Evolutionary conservation across 2,329 filamentous ascomycete genomes (phyloP), one percentile per base, ranked within the genome.

Genomic region (Phaeophleospora eucalypticola): DNA sequence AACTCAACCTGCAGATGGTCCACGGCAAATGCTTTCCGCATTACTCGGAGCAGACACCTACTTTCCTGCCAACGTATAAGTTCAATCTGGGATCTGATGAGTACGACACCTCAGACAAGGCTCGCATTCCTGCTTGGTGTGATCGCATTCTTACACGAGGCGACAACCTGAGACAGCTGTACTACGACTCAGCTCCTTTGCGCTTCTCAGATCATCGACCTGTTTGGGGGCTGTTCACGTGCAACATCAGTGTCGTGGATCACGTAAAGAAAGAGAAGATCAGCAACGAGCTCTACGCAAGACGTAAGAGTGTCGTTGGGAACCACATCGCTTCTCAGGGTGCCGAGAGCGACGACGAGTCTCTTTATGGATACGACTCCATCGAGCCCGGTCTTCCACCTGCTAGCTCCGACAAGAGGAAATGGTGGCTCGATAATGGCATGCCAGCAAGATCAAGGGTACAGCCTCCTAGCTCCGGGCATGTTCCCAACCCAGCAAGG

Each of bases 1-100:
- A 96, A 75, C 78, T 98, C 46, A 96, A 97, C 64, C 73, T 97
- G 7, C 90, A 97, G 74, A 98, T 97, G 93, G 84, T 95, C 41
- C 87, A 88, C 44, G 93, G 91, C 0, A 76, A 89, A 36, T 84
- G 87, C 0, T 98, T 98, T 59, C 87, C 83, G 1, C 94, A 86
- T 64, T 98, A 97, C 67, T 91, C 88, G 0, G 93, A 98, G 69
- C 85, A 87, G 4, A 81, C 81, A 45, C 94, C 97, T 56, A 85
- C 77, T 1, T 98, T 98, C 64, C 77, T 86, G 60, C 93, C 93
- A 0, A 98, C 93, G 0, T 98, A 98, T 73, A 95, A 95, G 68
- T 98, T 88, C 64, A 88, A 98, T 64, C 75, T 95, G 51, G 89
- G 88, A 21, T 87, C 81, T 3, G 89, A 97, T 65, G 79, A 79